Base-by-base conservation (phyloP, 257 asterid species). In the Lycium ferocissimum region DNA sequence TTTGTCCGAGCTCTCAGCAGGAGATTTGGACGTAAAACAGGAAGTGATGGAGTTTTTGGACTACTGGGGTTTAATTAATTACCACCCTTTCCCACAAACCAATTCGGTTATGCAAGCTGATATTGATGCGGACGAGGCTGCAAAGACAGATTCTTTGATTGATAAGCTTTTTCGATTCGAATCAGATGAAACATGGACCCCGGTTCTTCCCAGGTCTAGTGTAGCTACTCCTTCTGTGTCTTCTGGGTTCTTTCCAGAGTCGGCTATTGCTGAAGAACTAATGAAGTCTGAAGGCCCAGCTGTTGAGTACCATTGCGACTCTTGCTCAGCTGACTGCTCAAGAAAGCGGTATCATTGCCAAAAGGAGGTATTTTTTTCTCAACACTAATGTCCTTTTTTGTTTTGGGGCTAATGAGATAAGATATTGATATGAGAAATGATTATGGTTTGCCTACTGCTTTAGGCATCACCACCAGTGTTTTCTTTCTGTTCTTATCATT, bases 291-390 rank as follows among this genome's bases (percentile, higher is more conserved):
- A 97, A 89, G 99, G 90, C 37, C 97, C 95, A 78, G 81, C 92
- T 82, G 98, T 95, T 6, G 98, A 92, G 91, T 96, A 96, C 86
- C 99, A 96, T 83, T 97, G 99, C 86, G 94, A 97, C 88, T 97
- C 98, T 62, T 97, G 99, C 87, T 92, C 99, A 15, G 97, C 95
- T 81, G 99, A 97, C 91, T 97, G 99, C 85, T 97, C 99, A 69
- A 89, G 98, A 84, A 97, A 93, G 91, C 98, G 99, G 84, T 97
- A 97, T 88, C 99, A 97, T 90, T 97, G 99, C 87, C 99, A 95
- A 93, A 95, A 92, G 89, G 98, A 97, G 99, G 98, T 97, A 85
- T 86, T 33, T 84, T 26, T 53, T 67, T 3, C 80, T 47, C 81
- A 33, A 47, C 38, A 17, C 38, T 69, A n/a, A 40, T 47, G 72